Conservation (phyloP, 1,284 basidiomycete genomes). For the Leccinum fallax region DNA sequence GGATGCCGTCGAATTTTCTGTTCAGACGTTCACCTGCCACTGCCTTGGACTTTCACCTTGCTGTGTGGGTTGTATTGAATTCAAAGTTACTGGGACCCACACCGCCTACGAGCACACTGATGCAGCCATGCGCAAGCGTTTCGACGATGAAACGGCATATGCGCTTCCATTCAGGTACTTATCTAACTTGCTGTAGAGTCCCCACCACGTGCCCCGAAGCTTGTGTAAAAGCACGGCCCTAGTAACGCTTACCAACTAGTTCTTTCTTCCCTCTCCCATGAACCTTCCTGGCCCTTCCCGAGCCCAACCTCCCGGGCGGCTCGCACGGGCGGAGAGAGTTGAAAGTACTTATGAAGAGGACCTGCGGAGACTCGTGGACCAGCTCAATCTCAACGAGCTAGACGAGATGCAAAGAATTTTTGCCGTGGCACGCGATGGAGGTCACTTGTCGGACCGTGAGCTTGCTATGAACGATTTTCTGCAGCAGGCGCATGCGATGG, state of each 20-base stretch:
- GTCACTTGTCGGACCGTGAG: constrained; percentile 25
- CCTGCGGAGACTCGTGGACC: constrained; percentile 19
- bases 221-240: constrained; percentile 2
- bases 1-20: neutral
- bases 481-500: constrained; percentile 26
- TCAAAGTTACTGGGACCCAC: neutral
- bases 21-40: too few species aligned
- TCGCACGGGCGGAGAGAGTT: constrained; percentile 10
- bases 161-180: neutral
- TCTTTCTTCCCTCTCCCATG: constrained; percentile 26
- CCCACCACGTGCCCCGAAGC: constrained; percentile 6
- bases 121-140: neutral
- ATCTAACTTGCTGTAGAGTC: neutral
- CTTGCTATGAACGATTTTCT: constrained; percentile 31
- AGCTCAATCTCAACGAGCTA: constrained; percentile 24
- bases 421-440: constrained; percentile 9
- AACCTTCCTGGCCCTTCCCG: constrained; percentile 32
- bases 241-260: neutral
- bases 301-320: constrained; percentile 1
- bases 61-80: neutral
- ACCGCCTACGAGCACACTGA: neutral
- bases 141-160: neutral
- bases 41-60: too few species aligned
- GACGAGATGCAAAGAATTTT: constrained; percentile 23
- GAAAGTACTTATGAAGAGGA: constrained; percentile 31